Percentiles rank a stretch among this genome's conserved stretches.
Conservation (phyloP, 345 rosid genomes). For the Bruguiera gymnorhiza region DNA sequence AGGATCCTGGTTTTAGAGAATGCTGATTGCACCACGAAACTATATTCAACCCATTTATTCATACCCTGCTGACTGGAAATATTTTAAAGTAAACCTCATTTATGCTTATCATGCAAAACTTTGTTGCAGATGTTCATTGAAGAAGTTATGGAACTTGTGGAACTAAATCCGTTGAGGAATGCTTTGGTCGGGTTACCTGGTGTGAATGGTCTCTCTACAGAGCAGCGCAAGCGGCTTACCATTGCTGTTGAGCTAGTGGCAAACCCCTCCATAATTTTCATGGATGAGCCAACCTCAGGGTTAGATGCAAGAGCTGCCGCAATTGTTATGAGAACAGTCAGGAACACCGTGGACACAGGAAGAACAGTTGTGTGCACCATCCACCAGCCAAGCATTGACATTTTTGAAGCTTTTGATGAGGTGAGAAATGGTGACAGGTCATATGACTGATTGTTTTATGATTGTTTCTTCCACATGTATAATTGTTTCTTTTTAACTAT, state of each 20-base stretch:
- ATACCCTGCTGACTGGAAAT: neutral
- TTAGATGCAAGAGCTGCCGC: constrained; percentile 97
- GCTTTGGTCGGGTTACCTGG: constrained; percentile 87
- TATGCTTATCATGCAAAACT: neutral
- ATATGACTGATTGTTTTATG: neutral
- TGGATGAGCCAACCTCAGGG: constrained; percentile 98
- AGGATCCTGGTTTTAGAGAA: neutral
- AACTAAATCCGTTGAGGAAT: constrained; percentile 49
- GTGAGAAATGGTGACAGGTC: constrained; percentile 22
- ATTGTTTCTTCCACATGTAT: neutral
- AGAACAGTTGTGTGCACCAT: constrained; percentile 93
- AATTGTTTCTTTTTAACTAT: neutral
- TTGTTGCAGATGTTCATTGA: constrained; percentile 36
- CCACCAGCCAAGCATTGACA: constrained; percentile 92
- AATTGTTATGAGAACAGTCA: constrained; percentile 84
- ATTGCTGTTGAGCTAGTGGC: constrained; percentile 92
- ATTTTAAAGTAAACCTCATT: neutral
- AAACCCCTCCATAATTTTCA: constrained; percentile 86
- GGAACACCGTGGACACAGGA: constrained; percentile 92
- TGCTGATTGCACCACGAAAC: neutral
- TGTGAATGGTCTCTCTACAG: constrained; percentile 75
- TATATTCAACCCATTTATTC: neutral
- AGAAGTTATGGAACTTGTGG: constrained; percentile 90
- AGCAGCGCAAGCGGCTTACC: constrained; percentile 86
- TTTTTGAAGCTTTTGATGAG: constrained; percentile 92